Conservation (phyloP, 2,329 filamentous ascomycete genomes). For the Trichoderma atrobrunneum region DNA sequence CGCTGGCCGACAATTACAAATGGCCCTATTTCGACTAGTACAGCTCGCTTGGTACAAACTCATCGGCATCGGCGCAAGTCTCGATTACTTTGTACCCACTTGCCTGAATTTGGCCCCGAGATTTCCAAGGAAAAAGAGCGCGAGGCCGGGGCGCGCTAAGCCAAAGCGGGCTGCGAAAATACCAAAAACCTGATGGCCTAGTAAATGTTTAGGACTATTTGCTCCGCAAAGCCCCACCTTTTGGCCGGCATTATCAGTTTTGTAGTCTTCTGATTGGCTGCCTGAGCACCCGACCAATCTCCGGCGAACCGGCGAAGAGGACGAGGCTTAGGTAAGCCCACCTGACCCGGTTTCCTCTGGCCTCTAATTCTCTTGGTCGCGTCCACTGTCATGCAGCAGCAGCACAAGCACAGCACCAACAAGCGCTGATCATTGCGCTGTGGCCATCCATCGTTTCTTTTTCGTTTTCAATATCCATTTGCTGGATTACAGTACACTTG, state of each 20-base stretch:
- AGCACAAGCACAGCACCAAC: background rate
- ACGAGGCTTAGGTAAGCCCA: background rate
- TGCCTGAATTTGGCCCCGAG: background rate
- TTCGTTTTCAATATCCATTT: background rate
- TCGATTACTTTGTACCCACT: background rate
- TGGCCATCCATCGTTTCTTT: background rate
- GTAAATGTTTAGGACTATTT: background rate
- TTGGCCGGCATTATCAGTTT: background rate
- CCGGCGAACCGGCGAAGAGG: background rate
- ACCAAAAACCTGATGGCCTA: background rate
- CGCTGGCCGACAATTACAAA: background rate
- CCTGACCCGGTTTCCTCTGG: background rate
- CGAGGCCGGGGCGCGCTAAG: background rate
- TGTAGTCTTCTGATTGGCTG: background rate
- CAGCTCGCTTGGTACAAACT: too few species aligned
- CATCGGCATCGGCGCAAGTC: too few species aligned
- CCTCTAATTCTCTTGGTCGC: conserved; percentile 1
- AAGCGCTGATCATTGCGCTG: background rate
- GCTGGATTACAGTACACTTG: background rate
- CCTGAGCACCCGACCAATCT: background rate
- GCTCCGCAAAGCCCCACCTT: background rate
- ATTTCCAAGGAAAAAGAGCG: background rate
- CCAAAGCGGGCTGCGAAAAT: background rate
- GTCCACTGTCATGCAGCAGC: background rate
- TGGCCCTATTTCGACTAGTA: background rate